Conservation (phyloP, 2,329 filamentous ascomycete species). For the Pestalotiopsis sp. region DNA sequence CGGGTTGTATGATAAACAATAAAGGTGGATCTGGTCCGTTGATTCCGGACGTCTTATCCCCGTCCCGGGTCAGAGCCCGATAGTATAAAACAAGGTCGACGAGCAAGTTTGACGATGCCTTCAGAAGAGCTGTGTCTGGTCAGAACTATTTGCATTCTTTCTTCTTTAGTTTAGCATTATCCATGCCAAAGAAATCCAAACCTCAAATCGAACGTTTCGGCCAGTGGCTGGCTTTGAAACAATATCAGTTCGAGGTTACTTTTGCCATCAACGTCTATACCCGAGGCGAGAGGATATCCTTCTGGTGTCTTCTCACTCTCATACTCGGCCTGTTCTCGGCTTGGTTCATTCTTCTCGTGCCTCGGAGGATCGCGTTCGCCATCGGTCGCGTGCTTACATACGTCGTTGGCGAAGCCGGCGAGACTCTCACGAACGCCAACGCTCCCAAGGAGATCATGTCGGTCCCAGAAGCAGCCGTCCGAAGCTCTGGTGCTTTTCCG, state of each 20-base stretch:
- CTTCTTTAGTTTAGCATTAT: neutral
- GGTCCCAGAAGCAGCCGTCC: neutral
- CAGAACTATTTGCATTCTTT: neutral
- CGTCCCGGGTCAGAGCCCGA: neutral
- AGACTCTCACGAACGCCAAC: neutral
- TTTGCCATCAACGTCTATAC: slow-evolving; percentile 8
- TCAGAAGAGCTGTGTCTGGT: neutral
- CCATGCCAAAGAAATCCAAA: neutral
- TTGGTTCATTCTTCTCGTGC: neutral
- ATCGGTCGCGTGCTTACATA: neutral
- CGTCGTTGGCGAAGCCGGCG: neutral
- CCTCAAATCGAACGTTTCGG: neutral
- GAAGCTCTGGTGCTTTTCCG: neutral
- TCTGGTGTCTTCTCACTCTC: slow-evolving; percentile 1
- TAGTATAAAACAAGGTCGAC: neutral
- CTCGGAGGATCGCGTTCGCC: neutral
- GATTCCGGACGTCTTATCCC: neutral
- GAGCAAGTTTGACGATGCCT: neutral
- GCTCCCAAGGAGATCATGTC: neutral
- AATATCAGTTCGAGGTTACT: slow-evolving; percentile 1
- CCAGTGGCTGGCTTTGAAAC: neutral
- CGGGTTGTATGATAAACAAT: neutral
- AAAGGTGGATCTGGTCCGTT: neutral
- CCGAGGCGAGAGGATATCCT: neutral
- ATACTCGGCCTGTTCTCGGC: neutral